Percentiles rank a stretch among this genome's conserved stretches.
Conservation (phyloP, 1,284 basidiomycete species). For the Agroathelia rolfsii region DNA sequence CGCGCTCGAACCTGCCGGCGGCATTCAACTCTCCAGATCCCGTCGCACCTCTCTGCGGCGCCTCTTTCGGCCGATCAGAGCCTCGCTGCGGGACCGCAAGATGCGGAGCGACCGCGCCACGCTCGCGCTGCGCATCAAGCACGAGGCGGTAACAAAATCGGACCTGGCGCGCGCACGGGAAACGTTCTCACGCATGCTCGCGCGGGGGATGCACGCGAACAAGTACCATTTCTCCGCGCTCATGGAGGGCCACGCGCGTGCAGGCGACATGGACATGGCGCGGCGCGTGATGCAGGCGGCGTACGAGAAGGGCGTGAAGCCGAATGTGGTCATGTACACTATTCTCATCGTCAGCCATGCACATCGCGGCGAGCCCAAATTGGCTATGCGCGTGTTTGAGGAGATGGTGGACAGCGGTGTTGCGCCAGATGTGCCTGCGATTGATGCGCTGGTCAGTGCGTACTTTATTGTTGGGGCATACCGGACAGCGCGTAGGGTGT, state of each 20-base stretch:
- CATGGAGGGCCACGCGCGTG: conserved; percentile 53
- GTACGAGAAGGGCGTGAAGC: conserved; percentile 34
- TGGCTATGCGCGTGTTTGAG: conserved; percentile 45
- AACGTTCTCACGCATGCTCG: conserved; percentile 46
- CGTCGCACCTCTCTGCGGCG: conserved; percentile 22
- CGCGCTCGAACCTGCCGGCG: conserved; percentile 39
- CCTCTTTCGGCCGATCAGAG: conserved; percentile 33
- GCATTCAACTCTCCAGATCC: conserved; percentile 31
- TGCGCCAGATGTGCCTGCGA: conserved; percentile 53
- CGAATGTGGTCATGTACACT: conserved; percentile 61
- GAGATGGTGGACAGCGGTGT: conserved; percentile 52
- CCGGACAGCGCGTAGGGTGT: conserved; percentile 36
- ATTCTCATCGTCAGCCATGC: conserved; percentile 61
- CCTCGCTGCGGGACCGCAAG: conserved; percentile 34
- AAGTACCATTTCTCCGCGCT: conserved; percentile 59
- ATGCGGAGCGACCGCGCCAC: conserved; percentile 46
- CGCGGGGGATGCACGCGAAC: conserved; percentile 56
- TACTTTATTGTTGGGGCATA: conserved; percentile 49
- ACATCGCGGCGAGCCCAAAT: conserved; percentile 40
- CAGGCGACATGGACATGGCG: conserved; percentile 45
- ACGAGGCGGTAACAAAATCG: conserved; percentile 41
- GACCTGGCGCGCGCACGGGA: conserved; percentile 41
- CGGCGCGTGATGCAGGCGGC: conserved; percentile 42
- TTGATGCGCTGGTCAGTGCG: conserved; percentile 60
- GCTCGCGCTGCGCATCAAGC: conserved; percentile 49